Percentiles rank a stretch among this genome's conserved stretches.
These are phyloP conservation scores for Nothophytophthora sp. DNA, from an alignment of 352 stramenopile species.

Conservation along the genomic window DNA sequence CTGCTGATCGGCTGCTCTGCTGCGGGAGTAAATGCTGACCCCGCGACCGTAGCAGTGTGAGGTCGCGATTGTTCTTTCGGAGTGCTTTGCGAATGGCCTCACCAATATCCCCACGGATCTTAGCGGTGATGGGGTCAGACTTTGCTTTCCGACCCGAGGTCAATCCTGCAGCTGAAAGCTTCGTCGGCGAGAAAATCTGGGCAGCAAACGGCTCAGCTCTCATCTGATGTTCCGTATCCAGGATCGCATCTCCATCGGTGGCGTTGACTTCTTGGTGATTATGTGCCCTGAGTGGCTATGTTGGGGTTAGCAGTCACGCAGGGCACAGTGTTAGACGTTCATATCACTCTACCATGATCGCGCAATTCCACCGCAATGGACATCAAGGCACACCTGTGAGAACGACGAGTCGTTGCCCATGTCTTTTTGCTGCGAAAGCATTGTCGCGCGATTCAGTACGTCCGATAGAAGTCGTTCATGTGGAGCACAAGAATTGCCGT, in stretches of 20 bases:
- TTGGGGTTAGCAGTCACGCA: slow-evolving; percentile 4
- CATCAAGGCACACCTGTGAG: slow-evolving; percentile 19
- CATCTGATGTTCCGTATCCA: slow-evolving; percentile 64
- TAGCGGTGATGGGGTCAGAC: slow-evolving; percentile 29
- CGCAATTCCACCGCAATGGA: too few species aligned
- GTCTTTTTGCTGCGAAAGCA: slow-evolving; percentile 48
- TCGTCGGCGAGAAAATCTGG: slow-evolving; percentile 60
- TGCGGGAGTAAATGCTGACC: slow-evolving; percentile 51
- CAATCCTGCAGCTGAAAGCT: slow-evolving; percentile 11
- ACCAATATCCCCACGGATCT: slow-evolving; percentile 60
- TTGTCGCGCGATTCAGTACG: slow-evolving; percentile 60
- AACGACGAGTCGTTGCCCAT: slow-evolving; percentile 3
- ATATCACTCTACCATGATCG: too few species aligned
- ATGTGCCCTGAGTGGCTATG: slow-evolving; percentile 2
- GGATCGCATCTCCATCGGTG: slow-evolving; percentile 42
- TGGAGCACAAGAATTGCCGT: not conserved
- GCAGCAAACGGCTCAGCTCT: slow-evolving; percentile 51
- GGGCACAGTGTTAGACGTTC: too few species aligned
- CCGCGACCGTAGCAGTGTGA: slow-evolving; percentile 58
- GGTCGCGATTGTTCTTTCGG: slow-evolving; percentile 52
- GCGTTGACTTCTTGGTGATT: slow-evolving; percentile 6
- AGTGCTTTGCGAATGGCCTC: slow-evolving; percentile 55
- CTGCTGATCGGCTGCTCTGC: slow-evolving; percentile 12
- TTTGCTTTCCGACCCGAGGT: slow-evolving; percentile 12
- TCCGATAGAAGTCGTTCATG: slow-evolving; percentile 49